Evolutionary conservation across 2,329 filamentous ascomycete species (phyloP), one percentile per base, ranked within the genome.

Genomic region (Helotiales sp.): DNA sequence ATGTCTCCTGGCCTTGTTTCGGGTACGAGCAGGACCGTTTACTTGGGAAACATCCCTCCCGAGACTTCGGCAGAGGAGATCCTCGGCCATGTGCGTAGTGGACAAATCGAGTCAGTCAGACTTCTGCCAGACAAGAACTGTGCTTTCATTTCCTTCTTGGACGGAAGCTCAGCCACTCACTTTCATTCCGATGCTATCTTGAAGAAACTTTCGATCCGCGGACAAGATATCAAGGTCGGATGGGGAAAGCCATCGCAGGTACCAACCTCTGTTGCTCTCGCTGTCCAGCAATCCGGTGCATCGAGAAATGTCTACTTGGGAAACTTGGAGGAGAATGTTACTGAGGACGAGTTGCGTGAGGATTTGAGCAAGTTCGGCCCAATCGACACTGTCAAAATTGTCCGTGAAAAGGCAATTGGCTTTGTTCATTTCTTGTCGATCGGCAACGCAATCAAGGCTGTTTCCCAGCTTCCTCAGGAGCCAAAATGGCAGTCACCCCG

Each of bases 101-200:
- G 95, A 24, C 95, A 98, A 73, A 98, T 99, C 69, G 95, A 99
- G 79, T 98, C 95, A n/a, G 95, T 99, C 53, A 89, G 95, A 67
- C 83, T 99, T 64, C 81, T 99, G 55, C 91, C 93, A 24, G 95
- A 99, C 77, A 99, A 98, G 90, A 99, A 98, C 82, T 99, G 95
- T 72, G 95, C 95, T 58, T 99, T 99, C 81, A 98, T 99, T 73
- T 99, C 95, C 7, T 99, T 99, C 80, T 81, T 99, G 65, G 95
- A 99, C 71, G 92, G 93, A 69, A 96, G 93, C 78, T 97, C 95
- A 29, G 95, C 95, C 56, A 98, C 93, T 22, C 95, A 99, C 74
- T 99, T 99, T 79, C 95, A 99, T 80, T 99, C 95, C 19, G 95
- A 99, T 81, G 95, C 95, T 67, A 99, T 99, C 77, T 84, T 99